These are phyloP conservation scores for Massospora cicadina DNA, from an alignment of 371 early-diverging fungal species.

Conservation along the genomic window DNA sequence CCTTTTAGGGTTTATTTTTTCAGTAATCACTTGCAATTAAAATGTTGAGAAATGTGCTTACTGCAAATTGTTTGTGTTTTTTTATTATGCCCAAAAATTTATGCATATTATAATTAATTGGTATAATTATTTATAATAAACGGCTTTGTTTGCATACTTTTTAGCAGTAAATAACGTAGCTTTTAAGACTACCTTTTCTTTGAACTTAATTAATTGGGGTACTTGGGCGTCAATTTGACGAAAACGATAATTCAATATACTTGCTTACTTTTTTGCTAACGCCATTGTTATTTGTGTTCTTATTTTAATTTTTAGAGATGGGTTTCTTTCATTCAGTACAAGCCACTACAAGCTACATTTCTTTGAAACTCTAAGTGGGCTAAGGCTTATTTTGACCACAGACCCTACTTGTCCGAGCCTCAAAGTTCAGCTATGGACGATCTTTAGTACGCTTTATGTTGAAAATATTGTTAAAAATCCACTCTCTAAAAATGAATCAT, in stretches of 20 bases:
- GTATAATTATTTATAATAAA: no score
- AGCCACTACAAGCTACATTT: conserved; percentile 1
- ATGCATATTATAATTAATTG: no score
- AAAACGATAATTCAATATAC: background rate
- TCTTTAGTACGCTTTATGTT: background rate
- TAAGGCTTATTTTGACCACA: background rate
- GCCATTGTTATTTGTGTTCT: background rate
- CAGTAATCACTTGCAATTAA: no score
- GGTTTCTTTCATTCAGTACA: conserved; percentile 3
- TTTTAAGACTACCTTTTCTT: no score
- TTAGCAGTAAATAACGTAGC: no score
- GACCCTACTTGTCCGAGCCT: background rate
- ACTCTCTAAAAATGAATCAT: background rate
- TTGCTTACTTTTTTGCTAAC: background rate
- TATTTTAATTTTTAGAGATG: conserved; percentile 5
- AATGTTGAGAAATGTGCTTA: no score
- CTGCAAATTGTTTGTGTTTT: no score
- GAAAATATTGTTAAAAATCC: conserved; percentile 5
- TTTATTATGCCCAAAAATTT: no score
- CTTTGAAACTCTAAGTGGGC: conserved; percentile 4
- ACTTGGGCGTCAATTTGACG: background rate
- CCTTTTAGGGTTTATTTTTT: no score
- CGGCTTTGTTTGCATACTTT: no score
- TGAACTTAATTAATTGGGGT: background rate
- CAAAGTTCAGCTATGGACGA: background rate